Base-by-base conservation (phyloP, 345 rosid genomes). In the Atalantia buxifolia region DNA sequence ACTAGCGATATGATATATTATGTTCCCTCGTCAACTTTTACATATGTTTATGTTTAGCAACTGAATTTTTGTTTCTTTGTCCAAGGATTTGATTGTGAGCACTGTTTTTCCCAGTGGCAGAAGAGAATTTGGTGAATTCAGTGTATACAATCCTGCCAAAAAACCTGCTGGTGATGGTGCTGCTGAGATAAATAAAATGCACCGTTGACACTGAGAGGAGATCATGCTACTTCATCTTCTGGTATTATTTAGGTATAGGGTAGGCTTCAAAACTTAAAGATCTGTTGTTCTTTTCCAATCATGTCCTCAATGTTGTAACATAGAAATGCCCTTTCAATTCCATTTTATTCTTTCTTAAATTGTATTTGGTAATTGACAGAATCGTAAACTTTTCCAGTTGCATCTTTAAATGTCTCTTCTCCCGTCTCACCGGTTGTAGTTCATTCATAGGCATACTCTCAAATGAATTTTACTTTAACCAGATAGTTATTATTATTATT, bases 111-210 rank as follows among this genome's bases (percentile, higher is more conserved):
- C 73, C 88, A 94, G 99, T 84, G 97, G 98, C 57, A 92, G 87
- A 79, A 92, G 98, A 84, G 97, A 92, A 21, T 95, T 93, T 30
- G 97, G 97, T 1, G 97, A 96, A 63, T 94, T 86, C 89, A 96
- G 98, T 64, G 97, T 94, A 33, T 96, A 89, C 86, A 91, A 90
- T 83, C 94, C 93, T 53, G 77, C 84, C 40, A 91, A 88, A 82
- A 88, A 82, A 76, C 69, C 74, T 48, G 80, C 72, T 24, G 73
- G 30, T 42, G 74, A 53, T 22, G 74, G 40, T 27, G 65, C 40
- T 19, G 36, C 33, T 6, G 7, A 62, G 62, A n/a, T 48, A 13
- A 64, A 61, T 1, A 40, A 40, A 40, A 40, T n/a, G 60, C 24
- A 69, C 18, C 2, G 22, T n/a, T 53, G 70, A 30, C 16, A 14